Evolutionary conservation across 2,329 filamentous ascomycete genomes (phyloP).

Genomic region (Xylariomycetidae sp.): DNA sequence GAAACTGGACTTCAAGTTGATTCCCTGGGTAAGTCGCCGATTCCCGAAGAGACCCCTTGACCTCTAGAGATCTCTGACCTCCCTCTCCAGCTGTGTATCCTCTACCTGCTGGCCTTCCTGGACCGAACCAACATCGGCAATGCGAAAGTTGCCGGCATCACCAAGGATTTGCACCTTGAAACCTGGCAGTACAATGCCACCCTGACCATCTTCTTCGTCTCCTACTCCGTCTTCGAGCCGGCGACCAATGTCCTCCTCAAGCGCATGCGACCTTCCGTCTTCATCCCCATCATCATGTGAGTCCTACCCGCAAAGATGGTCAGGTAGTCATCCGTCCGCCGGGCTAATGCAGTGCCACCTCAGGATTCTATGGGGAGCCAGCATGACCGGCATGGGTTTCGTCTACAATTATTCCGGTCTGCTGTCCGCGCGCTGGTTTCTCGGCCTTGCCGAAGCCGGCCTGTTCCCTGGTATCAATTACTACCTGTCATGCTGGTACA

Average conservation of each 20-base stretch:
- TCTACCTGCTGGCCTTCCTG: constrained; percentile 71
- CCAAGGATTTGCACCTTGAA: constrained; percentile 53
- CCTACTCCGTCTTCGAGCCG: constrained; percentile 73
- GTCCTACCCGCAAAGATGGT: constrained; percentile 26
- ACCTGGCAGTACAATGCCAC: constrained; percentile 64
- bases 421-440: constrained; percentile 62
- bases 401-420: constrained; percentile 57
- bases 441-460: constrained; percentile 69
- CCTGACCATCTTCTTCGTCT: constrained; percentile 81
- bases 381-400: constrained; percentile 66
- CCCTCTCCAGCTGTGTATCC: constrained; percentile 49
- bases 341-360: constrained; percentile 15
- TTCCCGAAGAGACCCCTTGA: background rate
- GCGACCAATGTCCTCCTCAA: constrained; percentile 78
- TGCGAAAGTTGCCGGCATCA: constrained; percentile 53
- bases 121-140: constrained; percentile 71
- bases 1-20: constrained; percentile 28
- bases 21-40: constrained; percentile 27
- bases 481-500: constrained; percentile 82
- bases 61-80: constrained; percentile 3
- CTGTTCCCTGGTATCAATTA: constrained; percentile 74
- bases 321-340: constrained; percentile 3
- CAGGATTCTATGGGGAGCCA: constrained; percentile 58
- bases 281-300: constrained; percentile 76
- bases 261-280: constrained; percentile 66